Evolutionary conservation across 257 asterid genomes (phyloP).

Genomic region (Primulina tabacum): DNA sequence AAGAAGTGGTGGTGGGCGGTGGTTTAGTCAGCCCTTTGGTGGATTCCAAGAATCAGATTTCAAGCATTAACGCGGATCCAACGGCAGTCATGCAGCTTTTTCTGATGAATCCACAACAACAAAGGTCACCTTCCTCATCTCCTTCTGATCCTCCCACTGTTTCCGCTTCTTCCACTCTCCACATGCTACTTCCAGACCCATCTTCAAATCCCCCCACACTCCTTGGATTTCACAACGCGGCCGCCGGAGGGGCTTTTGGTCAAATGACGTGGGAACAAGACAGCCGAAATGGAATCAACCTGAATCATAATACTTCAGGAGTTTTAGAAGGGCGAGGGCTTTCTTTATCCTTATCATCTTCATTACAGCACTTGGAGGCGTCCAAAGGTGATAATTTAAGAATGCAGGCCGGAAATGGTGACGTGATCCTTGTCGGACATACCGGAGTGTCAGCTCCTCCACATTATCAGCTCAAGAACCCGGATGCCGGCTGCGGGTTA

Average conservation of each 20-base stretch:
- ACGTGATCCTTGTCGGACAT: background rate
- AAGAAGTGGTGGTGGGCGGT: conserved; percentile 43
- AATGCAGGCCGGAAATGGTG: too few relatives aligned
- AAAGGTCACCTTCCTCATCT: conserved; percentile 63
- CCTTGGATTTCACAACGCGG: conserved; percentile 36
- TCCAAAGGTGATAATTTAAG: too few relatives aligned
- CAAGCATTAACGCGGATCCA: conserved; percentile 51
- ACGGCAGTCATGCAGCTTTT: conserved; percentile 97
- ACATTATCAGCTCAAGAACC: background rate
- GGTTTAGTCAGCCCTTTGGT: conserved; percentile 24
- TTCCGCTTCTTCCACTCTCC: conserved; percentile 58
- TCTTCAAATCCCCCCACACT: conserved; percentile 38
- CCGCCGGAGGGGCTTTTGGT: conserved; percentile 39
- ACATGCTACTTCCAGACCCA: conserved; percentile 65
- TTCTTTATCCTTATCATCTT: background rate
- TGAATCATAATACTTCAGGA: background rate
- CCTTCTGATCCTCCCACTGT: conserved; percentile 35
- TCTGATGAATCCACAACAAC: conserved; percentile 72
- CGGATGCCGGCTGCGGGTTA: background rate
- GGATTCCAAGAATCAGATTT: conserved; percentile 42
- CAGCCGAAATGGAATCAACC: too few relatives aligned
- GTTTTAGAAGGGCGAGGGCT: background rate
- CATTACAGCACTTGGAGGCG: background rate
- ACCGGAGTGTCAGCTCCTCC: background rate
- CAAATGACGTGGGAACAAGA: conserved; percentile 22